Evolutionary conservation across 176 grass and related monocot species (phyloP), one percentile per base, ranked within the genome.

Genomic region (Oryza meyeriana): DNA sequence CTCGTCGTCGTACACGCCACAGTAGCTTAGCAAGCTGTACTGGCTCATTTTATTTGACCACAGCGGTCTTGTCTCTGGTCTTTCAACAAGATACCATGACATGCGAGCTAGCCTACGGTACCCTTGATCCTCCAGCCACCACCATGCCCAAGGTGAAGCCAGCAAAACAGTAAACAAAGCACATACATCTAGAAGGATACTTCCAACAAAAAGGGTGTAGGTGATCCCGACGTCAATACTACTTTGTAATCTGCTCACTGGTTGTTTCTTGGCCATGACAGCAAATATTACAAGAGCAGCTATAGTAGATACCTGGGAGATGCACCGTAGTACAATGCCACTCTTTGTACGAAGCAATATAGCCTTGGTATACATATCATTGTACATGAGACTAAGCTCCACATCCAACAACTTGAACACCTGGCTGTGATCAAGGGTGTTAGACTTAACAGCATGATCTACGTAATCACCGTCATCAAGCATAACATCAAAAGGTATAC

Each of bases 31-130:
- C 0, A 57, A n/a, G 31, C 40, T 58, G 63, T 61, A 84, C 32
- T 84, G 82, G 4, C 82, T 72, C n/a, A 84, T 48, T 57, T 27
- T 26, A 5, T 14, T 32, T 67, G 82, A 42, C 72, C 63, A 84
- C 6, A 38, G 0, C 3, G 64, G 14, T 30, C 34, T 52, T 28
- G 18, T 75, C 11, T 36, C 24, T 2, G 41, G 2, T 31, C 55
- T 0, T 28, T 17, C 2, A 29, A 66, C 6, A 17, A 68, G 4
- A 22, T 10, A 76, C 42, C 30, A 58, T 0, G 9, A 68, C 2
- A 71, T 30, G 12, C 10, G 0, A 3, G 48, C 27, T 3, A 62
- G 10, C 35, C 39, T 25, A 6, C 8, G 3, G 10, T 12, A 24
- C 6, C 8, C 10, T 24, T 4, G 22, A 41, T 12, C 17, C 44